Percentiles rank a stretch among this genome's conserved stretches.
Conservation (phyloP, 2,329 filamentous ascomycete genomes). For the Ophiostoma montium region DNA sequence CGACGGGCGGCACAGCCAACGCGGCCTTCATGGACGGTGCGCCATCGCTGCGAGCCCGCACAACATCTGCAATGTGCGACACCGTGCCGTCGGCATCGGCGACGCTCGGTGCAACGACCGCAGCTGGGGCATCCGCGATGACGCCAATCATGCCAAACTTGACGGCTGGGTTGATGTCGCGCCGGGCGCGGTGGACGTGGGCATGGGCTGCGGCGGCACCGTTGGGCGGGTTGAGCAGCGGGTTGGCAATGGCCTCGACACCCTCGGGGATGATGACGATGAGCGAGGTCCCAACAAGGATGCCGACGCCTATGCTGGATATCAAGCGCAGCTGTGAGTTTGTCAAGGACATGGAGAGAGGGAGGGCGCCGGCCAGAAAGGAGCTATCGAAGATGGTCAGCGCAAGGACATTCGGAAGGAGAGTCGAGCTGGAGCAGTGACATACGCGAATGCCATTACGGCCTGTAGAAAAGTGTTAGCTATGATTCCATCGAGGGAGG, state of each 20-base stretch:
- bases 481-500: background rate
- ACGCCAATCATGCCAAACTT: background rate
- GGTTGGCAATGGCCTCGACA: constrained; percentile 71
- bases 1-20: background rate
- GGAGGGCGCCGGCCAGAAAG: constrained; percentile 82
- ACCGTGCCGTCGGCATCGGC: background rate
- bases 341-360: constrained; percentile 76
- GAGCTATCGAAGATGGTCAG: constrained; percentile 43
- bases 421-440: constrained; percentile 11
- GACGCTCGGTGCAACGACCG: background rate
- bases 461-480: constrained; percentile 24
- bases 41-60: background rate
- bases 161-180: background rate
- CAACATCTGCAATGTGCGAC: background rate
- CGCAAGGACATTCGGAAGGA: background rate
- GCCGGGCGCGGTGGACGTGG: background rate
- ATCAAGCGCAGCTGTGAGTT: constrained; percentile 77
- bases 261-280: constrained; percentile 98
- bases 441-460: constrained; percentile 46
- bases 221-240: constrained; percentile 17
- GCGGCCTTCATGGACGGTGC: background rate
- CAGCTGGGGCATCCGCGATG: background rate
- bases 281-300: constrained; percentile 85
- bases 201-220: background rate
- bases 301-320: constrained; percentile 83